Evolutionary conservation across 2,329 filamentous ascomycete species (phyloP), one percentile per base, ranked within the genome.

Genomic region (Herpotrichia juniperi): DNA sequence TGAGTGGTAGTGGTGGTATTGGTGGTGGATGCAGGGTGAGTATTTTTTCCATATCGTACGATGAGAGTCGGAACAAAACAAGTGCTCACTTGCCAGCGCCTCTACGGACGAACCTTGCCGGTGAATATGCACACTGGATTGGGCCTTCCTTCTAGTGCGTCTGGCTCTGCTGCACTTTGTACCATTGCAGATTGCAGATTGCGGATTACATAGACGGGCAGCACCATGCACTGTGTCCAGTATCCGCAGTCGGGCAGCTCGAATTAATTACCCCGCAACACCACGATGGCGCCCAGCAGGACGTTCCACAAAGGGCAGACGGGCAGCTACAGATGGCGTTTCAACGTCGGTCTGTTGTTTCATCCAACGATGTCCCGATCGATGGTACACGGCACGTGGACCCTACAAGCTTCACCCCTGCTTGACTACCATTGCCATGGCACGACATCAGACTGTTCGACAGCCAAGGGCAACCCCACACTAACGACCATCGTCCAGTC

Each of bases 291-390:
- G 43, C 43, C 43, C 49, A 51, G 49, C 42, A 46, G 28, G 17
- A 26, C 28, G 46, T 53, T 43, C 35, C 45, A 44, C 49, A 19
- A 42, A 26, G 42, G 30, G 22, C 21, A 12, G 31, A 43, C 31
- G 24, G 30, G 34, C 34, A 37, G 46, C 46, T 35, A 17, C 37
- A 21, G 42, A 32, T 21, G 42, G 51, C 51, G 53, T 54, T 55
- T 55, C 49, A 54, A 49, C 43, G 50, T 49, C 56, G 56, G 48
- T 50, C 26, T 50, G 43, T 42, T 53, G 57, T 62, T 62, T 60
- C 57, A 59, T 54, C 47, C 44, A 22, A 24, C 43, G 43, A 42
- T 59, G 44, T 35, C 40, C 25, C 37, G 30, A 48, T 22, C 31
- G 34, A 28, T 21, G 19, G 8, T 31, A 25, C n/a, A 25, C 21